phyloP scores from a whole-genome alignment of 2,329 filamentous ascomycete species.

The Blastomyces gilchristii region DNA sequence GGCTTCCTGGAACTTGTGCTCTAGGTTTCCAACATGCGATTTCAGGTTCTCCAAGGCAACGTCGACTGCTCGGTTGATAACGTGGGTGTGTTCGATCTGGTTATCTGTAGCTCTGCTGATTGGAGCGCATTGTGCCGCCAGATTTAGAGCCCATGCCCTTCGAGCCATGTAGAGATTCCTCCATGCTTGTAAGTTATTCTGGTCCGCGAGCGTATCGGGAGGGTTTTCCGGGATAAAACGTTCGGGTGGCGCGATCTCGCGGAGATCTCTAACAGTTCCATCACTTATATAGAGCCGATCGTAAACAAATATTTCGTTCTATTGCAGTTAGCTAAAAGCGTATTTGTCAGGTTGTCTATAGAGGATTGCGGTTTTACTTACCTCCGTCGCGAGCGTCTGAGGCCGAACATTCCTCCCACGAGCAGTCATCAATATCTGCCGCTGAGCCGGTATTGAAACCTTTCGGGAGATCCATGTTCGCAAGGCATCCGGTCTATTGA shows the following conservation, averaged over 20 bases:
- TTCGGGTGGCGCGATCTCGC: constrained; percentile 44
- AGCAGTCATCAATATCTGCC: constrained; percentile 78
- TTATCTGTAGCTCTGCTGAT: constrained; percentile 54
- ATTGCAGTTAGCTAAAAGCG: constrained; percentile 11
- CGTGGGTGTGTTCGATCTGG: constrained; percentile 33
- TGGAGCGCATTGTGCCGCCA: constrained; percentile 58
- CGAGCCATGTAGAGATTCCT: constrained; percentile 73
- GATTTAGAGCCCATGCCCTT: constrained; percentile 63
- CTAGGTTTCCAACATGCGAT: constrained; percentile 37
- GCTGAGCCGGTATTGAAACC: constrained; percentile 61
- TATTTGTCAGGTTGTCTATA: constrained; percentile 2
- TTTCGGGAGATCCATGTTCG: constrained; percentile 68
- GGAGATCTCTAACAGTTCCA: constrained; percentile 39
- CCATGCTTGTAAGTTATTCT: constrained; percentile 78
- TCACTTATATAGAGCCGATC: constrained; percentile 61
- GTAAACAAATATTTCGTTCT: constrained; percentile 89
- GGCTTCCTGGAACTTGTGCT: constrained; percentile 38
- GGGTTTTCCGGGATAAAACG: constrained; percentile 50
- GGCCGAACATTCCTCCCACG: constrained; percentile 75
- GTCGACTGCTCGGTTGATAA: constrained; percentile 62
- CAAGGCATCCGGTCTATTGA: constrained; percentile 65
- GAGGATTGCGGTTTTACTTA: constrained; percentile 28
- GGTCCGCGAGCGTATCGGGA: constrained; percentile 73
- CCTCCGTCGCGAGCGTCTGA: constrained; percentile 71
- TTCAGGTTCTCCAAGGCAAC: constrained; percentile 70